Evolutionary conservation across 1,284 basidiomycete genomes (phyloP), one percentile per base, ranked within the genome.

Genomic region (Sparassis latifolia): DNA sequence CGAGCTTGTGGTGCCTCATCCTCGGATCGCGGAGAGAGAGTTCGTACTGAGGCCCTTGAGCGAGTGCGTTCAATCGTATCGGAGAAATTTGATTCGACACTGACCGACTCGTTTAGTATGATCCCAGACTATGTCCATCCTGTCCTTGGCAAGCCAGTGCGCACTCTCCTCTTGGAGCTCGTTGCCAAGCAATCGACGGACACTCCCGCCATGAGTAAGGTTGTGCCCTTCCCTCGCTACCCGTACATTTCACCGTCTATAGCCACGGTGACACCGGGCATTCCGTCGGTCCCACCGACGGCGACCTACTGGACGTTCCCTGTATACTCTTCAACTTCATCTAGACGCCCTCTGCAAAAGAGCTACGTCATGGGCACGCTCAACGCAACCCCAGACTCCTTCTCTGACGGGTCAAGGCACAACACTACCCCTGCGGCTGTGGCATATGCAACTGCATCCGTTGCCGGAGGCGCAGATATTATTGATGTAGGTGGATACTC

Each of bases 401-500:
- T 99, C 71, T 98, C 95, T 0, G 94, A 98, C 58, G 93, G 93
- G 4, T 78, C 85, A 1, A 66, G 70, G 40, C 73, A 90, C 62
- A 72, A 77, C 56, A 72, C 71, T 0, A 53, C 82, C 4, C 58
- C 72, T 0, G 64, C 71, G 9, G 84, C 82, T 0, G 58, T 86
- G 9, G 55, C 60, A 2, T 88, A 85, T 54, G 72, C 72, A 0
- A 61, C 56, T 1, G 48, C 68, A 2, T 73, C 84, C 3, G 68
- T 84, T 2, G 55, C 66, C 0, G 69, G 69, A 1, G 86, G 86
- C 0, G 86, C 88, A 0, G 78, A 84, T 54, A 89, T 99, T 48
- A 72, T 99, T 52, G 96, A 99, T 64, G 77, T 99, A 9, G 96
- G 97, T 0, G 97, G 97, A 0, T 93, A 94, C 72, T 96, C 92